A percentile compares a stretch with the other conserved stretches of the same genome.
phyloP scores from a whole-genome alignment of 2,329 filamentous ascomycete species.

The Fusarium protoensiforme region DNA sequence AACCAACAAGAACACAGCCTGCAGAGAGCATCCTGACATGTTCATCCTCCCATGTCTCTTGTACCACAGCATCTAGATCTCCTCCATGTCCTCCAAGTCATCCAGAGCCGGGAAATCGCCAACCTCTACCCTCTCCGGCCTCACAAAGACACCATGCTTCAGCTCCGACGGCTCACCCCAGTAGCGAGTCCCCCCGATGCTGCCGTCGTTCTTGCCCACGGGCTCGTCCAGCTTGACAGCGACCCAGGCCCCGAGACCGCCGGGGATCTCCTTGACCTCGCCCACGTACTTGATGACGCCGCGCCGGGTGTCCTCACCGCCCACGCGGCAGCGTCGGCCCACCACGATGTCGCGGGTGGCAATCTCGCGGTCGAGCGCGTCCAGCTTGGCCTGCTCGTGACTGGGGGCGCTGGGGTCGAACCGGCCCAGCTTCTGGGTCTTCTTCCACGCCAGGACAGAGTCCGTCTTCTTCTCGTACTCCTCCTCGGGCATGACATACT shows the following conservation, averaged over 20 bases:
- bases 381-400: conserved; percentile 77
- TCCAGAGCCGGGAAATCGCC: conserved; percentile 79
- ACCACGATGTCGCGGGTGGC: conserved; percentile 73
- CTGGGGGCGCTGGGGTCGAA: conserved; percentile 88
- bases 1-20: neutral
- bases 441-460: conserved; percentile 95
- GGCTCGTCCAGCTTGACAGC: conserved; percentile 82
- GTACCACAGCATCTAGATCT: conserved; percentile 60
- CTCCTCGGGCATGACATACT: conserved; percentile 87
- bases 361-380: conserved; percentile 76
- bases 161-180: conserved; percentile 72
- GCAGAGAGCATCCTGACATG: neutral
- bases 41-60: neutral
- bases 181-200: conserved; percentile 73
- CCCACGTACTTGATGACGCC: conserved; percentile 80
- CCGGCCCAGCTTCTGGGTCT: conserved; percentile 91
- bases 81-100: conserved; percentile 81
- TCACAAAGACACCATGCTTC: conserved; percentile 82
- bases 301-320: conserved; percentile 74
- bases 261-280: conserved; percentile 78
- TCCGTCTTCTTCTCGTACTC: conserved; percentile 89
- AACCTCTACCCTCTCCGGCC: conserved; percentile 80
- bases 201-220: conserved; percentile 85
- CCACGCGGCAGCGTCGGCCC: conserved; percentile 73
- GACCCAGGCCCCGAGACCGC: conserved; percentile 74